Percentiles rank a stretch among this genome's conserved stretches.
Conservation (phyloP, 176 grass and related monocot species). For the Cenchrus fungigraminus region DNA sequence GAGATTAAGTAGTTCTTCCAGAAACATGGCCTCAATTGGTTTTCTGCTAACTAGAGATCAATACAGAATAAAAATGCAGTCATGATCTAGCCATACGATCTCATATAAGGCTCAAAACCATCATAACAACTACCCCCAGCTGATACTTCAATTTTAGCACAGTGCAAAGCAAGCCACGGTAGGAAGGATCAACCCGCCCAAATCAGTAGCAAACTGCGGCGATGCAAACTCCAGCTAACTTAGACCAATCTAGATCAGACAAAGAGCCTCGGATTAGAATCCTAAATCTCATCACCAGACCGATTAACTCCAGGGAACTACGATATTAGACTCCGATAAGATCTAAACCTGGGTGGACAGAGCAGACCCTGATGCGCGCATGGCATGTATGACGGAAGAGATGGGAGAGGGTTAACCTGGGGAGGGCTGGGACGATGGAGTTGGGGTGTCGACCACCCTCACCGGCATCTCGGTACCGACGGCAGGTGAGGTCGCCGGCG, state of each 20-base stretch:
- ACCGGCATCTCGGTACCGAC: conserved; percentile 66
- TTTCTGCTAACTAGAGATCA: background rate
- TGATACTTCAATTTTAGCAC: background rate
- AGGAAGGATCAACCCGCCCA: conserved; percentile 1
- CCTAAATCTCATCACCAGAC: background rate
- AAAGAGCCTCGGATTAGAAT: background rate
- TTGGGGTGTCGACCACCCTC: conserved; percentile 67
- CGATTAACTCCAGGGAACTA: background rate
- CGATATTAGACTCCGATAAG: background rate
- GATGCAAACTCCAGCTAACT: background rate
- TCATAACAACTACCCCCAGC: background rate
- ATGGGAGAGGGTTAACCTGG: conserved; percentile 41
- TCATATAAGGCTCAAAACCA: background rate
- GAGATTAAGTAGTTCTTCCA: background rate
- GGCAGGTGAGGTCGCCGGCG: conserved; percentile 20
- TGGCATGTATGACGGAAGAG: background rate
- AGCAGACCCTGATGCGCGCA: background rate
- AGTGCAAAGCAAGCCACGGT: background rate
- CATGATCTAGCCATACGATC: background rate
- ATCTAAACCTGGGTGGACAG: conserved; percentile 24
- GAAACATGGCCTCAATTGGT: background rate
- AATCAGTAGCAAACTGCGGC: conserved; percentile 10
- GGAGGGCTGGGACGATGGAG: conserved; percentile 63
- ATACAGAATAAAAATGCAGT: background rate
- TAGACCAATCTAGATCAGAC: background rate